A percentile compares a stretch with the other conserved stretches of the same genome.
Evolutionary conservation across 1,284 basidiomycete species (phyloP).

Genomic region (Melampsora americana): DNA sequence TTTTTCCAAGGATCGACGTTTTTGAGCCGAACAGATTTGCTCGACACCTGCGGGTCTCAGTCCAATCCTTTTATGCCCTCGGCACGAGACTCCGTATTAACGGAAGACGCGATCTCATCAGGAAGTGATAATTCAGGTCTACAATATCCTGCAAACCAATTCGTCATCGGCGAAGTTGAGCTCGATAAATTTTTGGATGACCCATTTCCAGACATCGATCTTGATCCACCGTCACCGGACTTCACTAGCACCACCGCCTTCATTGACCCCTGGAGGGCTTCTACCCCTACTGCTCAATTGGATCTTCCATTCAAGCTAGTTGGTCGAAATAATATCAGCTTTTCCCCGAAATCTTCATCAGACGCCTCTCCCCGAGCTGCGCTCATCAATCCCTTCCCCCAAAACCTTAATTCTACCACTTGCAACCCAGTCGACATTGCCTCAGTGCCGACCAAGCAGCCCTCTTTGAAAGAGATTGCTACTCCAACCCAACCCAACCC

Average conservation of each 20-base stretch:
- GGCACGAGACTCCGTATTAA: background rate
- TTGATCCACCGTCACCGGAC: background rate
- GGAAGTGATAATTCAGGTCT: background rate
- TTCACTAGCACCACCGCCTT: constrained; percentile 1
- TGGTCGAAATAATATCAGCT: background rate
- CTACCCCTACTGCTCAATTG: constrained; percentile 3
- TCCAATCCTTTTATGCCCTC: constrained; percentile 5
- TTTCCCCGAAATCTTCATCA: background rate
- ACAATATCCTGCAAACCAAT: background rate
- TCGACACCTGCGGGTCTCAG: background rate
- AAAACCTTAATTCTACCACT: background rate
- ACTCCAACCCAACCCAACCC: background rate
- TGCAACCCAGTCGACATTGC: background rate
- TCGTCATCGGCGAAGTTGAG: background rate
- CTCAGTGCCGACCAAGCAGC: background rate
- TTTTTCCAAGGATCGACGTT: too few species aligned
- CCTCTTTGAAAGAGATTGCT: background rate
- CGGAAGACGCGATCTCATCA: constrained; percentile 5
- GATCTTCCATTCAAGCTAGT: background rate
- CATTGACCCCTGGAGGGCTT: constrained; percentile 5
- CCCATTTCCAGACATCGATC: constrained; percentile 4
- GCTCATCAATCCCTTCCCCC: background rate
- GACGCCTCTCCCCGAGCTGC: background rate
- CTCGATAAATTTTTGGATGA: background rate
- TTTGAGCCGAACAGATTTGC: too few species aligned